Evolutionary conservation across 1,284 basidiomycete genomes (phyloP), one percentile per base, ranked within the genome.

Genomic region (Ustilago cynodontis): DNA sequence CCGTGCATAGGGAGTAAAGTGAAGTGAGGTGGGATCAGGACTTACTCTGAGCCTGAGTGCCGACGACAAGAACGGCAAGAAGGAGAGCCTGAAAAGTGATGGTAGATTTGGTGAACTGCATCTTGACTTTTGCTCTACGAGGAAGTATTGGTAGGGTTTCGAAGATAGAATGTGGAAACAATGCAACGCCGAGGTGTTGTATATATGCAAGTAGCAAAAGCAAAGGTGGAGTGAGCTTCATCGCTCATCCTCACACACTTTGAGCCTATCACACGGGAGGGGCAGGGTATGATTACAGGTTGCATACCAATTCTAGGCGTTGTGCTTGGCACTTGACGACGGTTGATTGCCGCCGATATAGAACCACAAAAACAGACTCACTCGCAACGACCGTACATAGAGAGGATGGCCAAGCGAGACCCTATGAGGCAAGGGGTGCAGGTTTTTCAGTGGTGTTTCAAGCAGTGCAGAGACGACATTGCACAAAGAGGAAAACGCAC

Each of bases 21-120:
- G 31, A 11, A 33, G 31, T 33, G 31, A 14, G 13, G 39, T 18
- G 18, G 18, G 18, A 16, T 20, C 31, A 11, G 4, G 14, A 66
- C 71, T 59, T 66, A 74, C 71, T 16, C 45, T 70, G 71, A 59
- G 63, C 72, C 45, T 75, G 72, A 2, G 60, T 37, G 29, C 49
- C 57, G 22, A 50, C 60, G 28, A 75, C 43, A 26, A 75, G 60
- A 14, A 71, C 60, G 47, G 67, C 53, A n/a, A 75, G 60, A 18
- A 75, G 55, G 35, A 66, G 52, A 45, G 67, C 72, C 53, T 75
- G 72, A 13, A 65, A 6, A 54, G 54, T 35, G 45, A 75, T 10
- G 60, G 58, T 64, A 13, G 52, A 26, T 29, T 75, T 75, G 49
- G 62, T 68, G 67, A 70, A 64, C 53, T 75, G 67, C 67, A 75